Evolutionary conservation across 352 stramenopile species (phyloP).

Genomic region (Globisporangium iwayamae): DNA sequence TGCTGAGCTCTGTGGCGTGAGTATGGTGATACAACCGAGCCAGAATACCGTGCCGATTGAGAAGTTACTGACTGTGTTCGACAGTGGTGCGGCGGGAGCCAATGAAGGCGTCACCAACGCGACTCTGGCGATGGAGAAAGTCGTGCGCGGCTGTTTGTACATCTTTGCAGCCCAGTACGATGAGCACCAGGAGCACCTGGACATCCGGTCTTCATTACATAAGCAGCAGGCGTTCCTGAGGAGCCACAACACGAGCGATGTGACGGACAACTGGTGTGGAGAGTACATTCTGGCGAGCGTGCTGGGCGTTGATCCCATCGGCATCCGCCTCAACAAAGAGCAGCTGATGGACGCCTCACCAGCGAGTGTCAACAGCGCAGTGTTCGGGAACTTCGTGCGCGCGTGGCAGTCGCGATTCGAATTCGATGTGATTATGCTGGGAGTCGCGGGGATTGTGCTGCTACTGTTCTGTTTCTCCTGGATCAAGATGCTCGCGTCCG

Average conservation of each 20-base stretch:
- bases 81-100: background rate
- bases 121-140: background rate
- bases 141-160: slow-evolving; percentile 2
- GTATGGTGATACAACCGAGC: background rate
- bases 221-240: slow-evolving; percentile 3
- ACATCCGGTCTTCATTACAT: background rate
- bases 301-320: no score
- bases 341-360: background rate
- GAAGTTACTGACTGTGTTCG: slow-evolving; percentile 2
- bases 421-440: slow-evolving; percentile 10
- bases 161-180: background rate
- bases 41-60: background rate
- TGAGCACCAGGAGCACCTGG: background rate
- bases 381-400: slow-evolving; percentile 2
- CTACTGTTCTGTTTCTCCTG: slow-evolving; percentile 5
- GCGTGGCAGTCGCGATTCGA: slow-evolving; percentile 11
- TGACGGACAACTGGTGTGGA: slow-evolving; percentile 8
- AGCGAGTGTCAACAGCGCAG: background rate
- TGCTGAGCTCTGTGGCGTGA: background rate
- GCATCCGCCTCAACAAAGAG: background rate
- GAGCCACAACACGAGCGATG: background rate
- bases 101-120: background rate
- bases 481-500: slow-evolving; percentile 1
- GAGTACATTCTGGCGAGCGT: slow-evolving; percentile 1
- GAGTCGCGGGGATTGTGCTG: background rate